Conservation (phyloP, 495 filamentous ascomycete genomes). For the Neurospora sp. region DNA sequence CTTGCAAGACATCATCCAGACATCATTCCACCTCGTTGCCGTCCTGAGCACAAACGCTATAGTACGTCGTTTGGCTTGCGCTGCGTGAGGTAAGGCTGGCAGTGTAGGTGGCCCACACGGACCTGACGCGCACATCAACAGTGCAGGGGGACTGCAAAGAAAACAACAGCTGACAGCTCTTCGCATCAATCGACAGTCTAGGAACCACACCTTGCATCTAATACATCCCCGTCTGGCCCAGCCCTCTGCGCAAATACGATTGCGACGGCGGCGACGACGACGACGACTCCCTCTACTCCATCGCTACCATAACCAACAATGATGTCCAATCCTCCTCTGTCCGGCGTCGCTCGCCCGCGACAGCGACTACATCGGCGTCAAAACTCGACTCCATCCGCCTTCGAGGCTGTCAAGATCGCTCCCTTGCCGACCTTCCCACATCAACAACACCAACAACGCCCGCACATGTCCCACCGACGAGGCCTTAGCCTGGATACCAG, state of each 20-base stretch:
- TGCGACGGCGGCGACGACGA: slow-evolving; percentile 30
- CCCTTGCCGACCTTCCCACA: slow-evolving; percentile 48
- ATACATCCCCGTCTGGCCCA: slow-evolving; percentile 1
- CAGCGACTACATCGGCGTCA: slow-evolving; percentile 75
- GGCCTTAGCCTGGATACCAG: slow-evolving; percentile 71
- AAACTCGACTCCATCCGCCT: slow-evolving; percentile 72
- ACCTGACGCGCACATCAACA: not conserved
- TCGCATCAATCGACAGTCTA: slow-evolving; percentile 34
- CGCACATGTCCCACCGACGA: slow-evolving; percentile 53
- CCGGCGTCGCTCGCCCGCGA: slow-evolving; percentile 55
- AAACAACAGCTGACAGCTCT: slow-evolving; percentile 9
- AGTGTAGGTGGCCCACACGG: not conserved
- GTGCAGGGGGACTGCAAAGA: slow-evolving; percentile 1
- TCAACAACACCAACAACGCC: slow-evolving; percentile 23
- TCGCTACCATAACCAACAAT: slow-evolving; percentile 50
- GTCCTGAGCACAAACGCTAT: slow-evolving; percentile 40
- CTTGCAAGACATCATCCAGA: slow-evolving; percentile 3
- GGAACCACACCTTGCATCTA: slow-evolving; percentile 32
- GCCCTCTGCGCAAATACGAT: slow-evolving; percentile 24
- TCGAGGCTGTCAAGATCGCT: slow-evolving; percentile 55
- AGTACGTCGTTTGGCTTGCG: slow-evolving; percentile 56
- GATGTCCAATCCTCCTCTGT: slow-evolving; percentile 56
- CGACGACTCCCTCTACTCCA: slow-evolving; percentile 43
- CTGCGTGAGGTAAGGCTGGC: slow-evolving; percentile 54
- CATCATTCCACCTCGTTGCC: slow-evolving; percentile 7